Base-by-base conservation (phyloP, 345 rosid species). In the Eucalyptus cloeziana region DNA sequence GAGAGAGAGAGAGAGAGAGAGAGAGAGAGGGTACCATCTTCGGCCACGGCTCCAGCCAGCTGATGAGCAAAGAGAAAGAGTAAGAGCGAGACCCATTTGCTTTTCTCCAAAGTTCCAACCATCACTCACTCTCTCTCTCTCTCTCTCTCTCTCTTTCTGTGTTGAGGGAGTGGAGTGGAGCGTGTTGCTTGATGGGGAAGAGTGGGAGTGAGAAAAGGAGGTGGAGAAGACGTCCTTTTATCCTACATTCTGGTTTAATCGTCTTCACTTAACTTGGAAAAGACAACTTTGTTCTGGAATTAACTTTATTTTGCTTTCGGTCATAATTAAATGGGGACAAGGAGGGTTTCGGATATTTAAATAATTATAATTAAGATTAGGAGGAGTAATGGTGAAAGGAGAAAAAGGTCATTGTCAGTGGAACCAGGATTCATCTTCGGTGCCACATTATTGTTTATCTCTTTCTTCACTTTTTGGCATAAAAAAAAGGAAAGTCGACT, bases 21-120 rank as follows among this genome's bases (percentile, higher is more conserved):
- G 52, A 80, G 51, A 81, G 80, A 86, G 91, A 49, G 88, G 92
- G 47, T 94, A 97, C 99, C 99, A 91, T 97, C 99, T 80, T 96
- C 96, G 7, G 92, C 95, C 4, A 58, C 56, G 19, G 92, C 92
- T 64, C 94, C 79, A 69, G 95, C 13, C 45, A 95, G 88, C 33
- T 90, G 92, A 88, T 91, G 89, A 87, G 92, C 90, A 43, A 91
- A 88, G 87, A 96, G 86, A 88, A 95, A 88, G 91, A 93, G 27
- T 49, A 88, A 86, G 79, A 93, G 37, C 89, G 93, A 88, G 90
- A 90, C 89, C 92, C 94, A 90, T 93, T 89, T 93, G 94, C 86
- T 90, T 89, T 90, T 90, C 76, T 86, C 40, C 43, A 87, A 86
- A 88, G 85, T 89, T 31, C 76, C 83, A 71, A 88, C 92, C 97